Evolutionary conservation across 2,329 filamentous ascomycete genomes (phyloP).

Genomic region (Trichocomaceae sp.): DNA sequence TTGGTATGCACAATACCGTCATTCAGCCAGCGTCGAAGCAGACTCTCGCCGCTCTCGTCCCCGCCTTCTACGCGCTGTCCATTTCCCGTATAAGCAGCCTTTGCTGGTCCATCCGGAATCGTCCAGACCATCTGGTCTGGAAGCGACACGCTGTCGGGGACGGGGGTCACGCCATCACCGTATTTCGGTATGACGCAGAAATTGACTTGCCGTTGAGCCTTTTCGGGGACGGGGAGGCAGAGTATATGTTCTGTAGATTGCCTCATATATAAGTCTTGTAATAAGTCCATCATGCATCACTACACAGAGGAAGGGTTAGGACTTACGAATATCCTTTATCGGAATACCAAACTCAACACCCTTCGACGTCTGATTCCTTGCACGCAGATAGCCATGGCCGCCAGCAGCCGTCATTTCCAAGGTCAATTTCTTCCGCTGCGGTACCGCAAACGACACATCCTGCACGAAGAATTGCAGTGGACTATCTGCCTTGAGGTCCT

Average conservation of each 20-base stretch:
- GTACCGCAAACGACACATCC: slow-evolving; percentile 56
- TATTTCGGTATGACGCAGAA: slow-evolving; percentile 54
- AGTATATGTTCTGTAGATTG: slow-evolving; percentile 46
- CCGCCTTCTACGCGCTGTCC: slow-evolving; percentile 39
- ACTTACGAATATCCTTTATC: slow-evolving; percentile 45
- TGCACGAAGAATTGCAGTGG: slow-evolving; percentile 41
- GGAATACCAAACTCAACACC: slow-evolving; percentile 49
- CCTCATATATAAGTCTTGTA: too few relatives aligned
- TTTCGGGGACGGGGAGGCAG: slow-evolving; percentile 58
- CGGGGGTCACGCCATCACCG: slow-evolving; percentile 43
- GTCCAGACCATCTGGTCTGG: slow-evolving; percentile 56
- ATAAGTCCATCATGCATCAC: neutral
- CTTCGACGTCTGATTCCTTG: slow-evolving; percentile 45
- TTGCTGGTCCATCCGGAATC: slow-evolving; percentile 48
- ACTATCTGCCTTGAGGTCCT: slow-evolving; percentile 29
- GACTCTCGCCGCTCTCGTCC: slow-evolving; percentile 41
- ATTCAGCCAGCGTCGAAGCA: slow-evolving; percentile 43
- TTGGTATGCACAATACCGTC: slow-evolving; percentile 41
- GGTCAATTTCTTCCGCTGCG: slow-evolving; percentile 58
- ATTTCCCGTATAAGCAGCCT: slow-evolving; percentile 38
- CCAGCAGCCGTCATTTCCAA: slow-evolving; percentile 48
- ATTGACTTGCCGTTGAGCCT: slow-evolving; percentile 56
- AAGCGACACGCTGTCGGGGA: slow-evolving; percentile 35
- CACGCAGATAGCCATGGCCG: slow-evolving; percentile 40
- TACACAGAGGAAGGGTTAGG: neutral